Base-by-base conservation (phyloP, 768 basidiomycete genomes). In the Chlorophyllum brunneum region DNA sequence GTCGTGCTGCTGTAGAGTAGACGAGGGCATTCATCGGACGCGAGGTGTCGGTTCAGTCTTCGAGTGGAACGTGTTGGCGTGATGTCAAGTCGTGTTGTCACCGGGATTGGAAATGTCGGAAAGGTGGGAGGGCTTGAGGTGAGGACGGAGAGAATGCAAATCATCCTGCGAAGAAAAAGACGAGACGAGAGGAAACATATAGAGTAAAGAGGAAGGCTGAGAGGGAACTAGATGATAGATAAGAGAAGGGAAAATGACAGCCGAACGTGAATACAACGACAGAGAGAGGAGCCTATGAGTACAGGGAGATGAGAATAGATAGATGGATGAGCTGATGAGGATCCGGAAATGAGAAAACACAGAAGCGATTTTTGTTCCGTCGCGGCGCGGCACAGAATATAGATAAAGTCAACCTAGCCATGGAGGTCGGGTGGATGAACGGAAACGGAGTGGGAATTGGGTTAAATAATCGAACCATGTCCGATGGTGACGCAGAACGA, bases 71-170 rank as follows among this genome's bases (percentile, higher is more conserved):
- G 34, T 36, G n/a, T n/a, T n/a, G n/a, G n/a, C n/a, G n/a, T n/a
- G n/a, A n/a, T n/a, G n/a, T n/a, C n/a, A n/a, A n/a, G n/a, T n/a
- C n/a, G n/a, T n/a, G n/a, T n/a, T n/a, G n/a, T n/a, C n/a, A n/a
- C 34, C 15, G 16, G 40, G 30, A 15, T 18, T 18, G 9, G 30
- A 9, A 23, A 27, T 40, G 20, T n/a, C 9, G 26, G 13, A 9
- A 34, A 33, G 11, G 18, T 23, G n/a, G 31, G 11, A 13, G n/a
- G n/a, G n/a, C n/a, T n/a, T n/a, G 11, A 16, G 34, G 34, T 13
- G 16, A 67, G 58, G 58, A 47, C 36, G 37, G 56, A 61, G 63
- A 60, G 59, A 57, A 59, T 59, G 56, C 58, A 58, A 60, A 48
- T 37, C 47, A 54, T 47, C 49, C 58, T 26, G 5, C 24, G 23